Evolutionary conservation across 2,329 filamentous ascomycete species (phyloP).

Genomic region (Calycina herbarum): DNA sequence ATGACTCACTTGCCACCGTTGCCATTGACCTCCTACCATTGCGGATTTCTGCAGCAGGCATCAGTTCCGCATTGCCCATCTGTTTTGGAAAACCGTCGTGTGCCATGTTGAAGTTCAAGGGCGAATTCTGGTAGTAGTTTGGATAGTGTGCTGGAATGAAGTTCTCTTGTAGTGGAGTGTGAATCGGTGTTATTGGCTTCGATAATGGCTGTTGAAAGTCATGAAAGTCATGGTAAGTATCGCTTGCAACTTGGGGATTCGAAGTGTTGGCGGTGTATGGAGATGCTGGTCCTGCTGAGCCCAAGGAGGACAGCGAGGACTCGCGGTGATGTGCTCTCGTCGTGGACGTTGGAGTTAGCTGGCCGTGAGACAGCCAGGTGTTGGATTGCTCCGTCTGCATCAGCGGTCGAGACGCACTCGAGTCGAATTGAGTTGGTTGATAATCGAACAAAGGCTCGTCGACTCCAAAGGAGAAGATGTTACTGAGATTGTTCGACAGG

Average conservation of each 20-base stretch:
- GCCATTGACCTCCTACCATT: slow-evolving; percentile 40
- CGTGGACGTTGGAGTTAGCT: slow-evolving; percentile 37
- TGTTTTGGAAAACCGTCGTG: slow-evolving; percentile 30
- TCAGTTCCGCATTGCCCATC: slow-evolving; percentile 32
- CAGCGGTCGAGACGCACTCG: slow-evolving; percentile 27
- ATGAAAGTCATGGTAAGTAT: slow-evolving; percentile 43
- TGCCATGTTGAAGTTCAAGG: slow-evolving; percentile 31
- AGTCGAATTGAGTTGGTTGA: slow-evolving; percentile 6
- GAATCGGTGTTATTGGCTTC: slow-evolving; percentile 37
- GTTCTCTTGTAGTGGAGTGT: slow-evolving; percentile 36
- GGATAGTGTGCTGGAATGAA: slow-evolving; percentile 40
- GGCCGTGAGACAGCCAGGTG: slow-evolving; percentile 36
- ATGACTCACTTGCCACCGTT: slow-evolving; percentile 61
- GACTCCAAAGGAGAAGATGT: slow-evolving; percentile 10
- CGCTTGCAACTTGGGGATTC: slow-evolving; percentile 58
- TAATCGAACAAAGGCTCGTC: slow-evolving; percentile 14
- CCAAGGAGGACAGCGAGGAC: slow-evolving; percentile 60
- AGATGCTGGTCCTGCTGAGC: slow-evolving; percentile 60
- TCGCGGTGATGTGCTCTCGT: slow-evolving; percentile 52
- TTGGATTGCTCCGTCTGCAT: slow-evolving; percentile 35
- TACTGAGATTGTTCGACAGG: background rate
- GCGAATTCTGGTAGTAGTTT: slow-evolving; percentile 40
- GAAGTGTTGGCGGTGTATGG: slow-evolving; percentile 56
- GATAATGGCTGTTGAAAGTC: slow-evolving; percentile 36
- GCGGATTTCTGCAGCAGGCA: slow-evolving; percentile 34